Conservation (phyloP, 129 eudicot species). For the Flaveria brownii region DNA sequence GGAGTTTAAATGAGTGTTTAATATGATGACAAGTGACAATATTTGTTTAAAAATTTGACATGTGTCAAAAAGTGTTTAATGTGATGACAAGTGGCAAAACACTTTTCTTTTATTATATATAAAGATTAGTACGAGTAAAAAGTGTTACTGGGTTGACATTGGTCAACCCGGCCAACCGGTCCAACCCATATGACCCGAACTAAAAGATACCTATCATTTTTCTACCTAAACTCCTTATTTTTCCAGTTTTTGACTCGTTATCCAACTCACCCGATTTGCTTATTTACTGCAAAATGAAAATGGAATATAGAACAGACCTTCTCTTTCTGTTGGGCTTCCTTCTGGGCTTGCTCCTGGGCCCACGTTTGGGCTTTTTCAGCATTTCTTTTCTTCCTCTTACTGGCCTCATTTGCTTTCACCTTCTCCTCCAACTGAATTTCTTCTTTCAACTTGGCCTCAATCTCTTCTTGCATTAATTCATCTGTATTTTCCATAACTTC, state of each 20-base stretch:
- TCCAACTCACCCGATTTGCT: not conserved
- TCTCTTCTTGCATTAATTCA: constrained; percentile 38
- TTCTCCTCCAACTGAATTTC: constrained; percentile 54
- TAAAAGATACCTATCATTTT: not conserved
- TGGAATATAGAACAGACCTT: constrained; percentile 24
- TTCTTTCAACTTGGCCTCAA: constrained; percentile 54
- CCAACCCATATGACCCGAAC: constrained; percentile 1
- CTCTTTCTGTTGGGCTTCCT: constrained; percentile 73
- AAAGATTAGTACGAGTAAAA: not conserved
- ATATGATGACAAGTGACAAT: too few species aligned
- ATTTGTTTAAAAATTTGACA: too few species aligned
- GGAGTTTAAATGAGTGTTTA: too few species aligned
- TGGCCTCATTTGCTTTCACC: constrained; percentile 65
- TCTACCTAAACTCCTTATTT: not conserved
- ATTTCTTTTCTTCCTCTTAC: too few species aligned
- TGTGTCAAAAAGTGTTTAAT: too few species aligned
- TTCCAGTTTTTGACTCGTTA: not conserved
- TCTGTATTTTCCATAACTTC: constrained; percentile 31
- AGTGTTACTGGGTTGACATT: not conserved
- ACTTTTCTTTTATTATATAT: too few species aligned
- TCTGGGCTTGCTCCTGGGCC: constrained; percentile 60
- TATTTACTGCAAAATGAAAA: not conserved
- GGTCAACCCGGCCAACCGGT: not conserved
- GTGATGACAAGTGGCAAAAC: too few species aligned
- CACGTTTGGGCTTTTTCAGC: constrained; percentile 55